Base-by-base conservation (phyloP, 768 basidiomycete genomes). In the Daedalea quercina region DNA sequence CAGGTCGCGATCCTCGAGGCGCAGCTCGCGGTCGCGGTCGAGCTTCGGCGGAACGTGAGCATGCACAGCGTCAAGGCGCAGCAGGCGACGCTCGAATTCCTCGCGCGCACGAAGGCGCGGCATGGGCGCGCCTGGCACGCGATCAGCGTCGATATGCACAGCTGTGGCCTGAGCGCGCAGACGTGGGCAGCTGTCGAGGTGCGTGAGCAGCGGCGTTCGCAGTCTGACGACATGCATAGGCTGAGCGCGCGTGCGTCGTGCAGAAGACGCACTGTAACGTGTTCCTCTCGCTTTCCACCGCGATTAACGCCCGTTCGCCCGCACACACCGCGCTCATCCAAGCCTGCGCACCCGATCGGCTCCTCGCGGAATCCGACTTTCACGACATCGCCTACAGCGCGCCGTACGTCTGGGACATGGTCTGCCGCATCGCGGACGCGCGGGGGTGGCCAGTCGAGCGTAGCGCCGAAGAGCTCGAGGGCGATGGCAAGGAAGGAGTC, bases 111-210 rank as follows among this genome's bases (percentile, higher is more conserved):
- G 76, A 69, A 76, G 47, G 67, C 73, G 56, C 79, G 76, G 62
- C 74, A 87, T 51, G 79, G 81, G 4, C 65, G 71, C 8, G 69
- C 66, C 22, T 94, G 87, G 78, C 68, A 71, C 46, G 65, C 63
- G 19, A 82, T 96, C 63, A 94, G 84, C 60, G 69, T 97, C 44
- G 93, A 95, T 65, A 67, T 99, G 59, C 95, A 99, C 66, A 90
- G 87, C 44, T 97, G 92, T 63, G 90, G 91, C 0, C 69, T 94
- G 58, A 91, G 87, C 55, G 73, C 82, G 7, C 80, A 94, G 63
- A 82, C 78, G 34, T 90, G 89, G 83, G 70, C 67, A 51, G 76
- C 77, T 45, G 76, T 95, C 42, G 85, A 94, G 80, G 92, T 84
- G 70, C 49, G 77, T 41, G 17, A 20, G 23, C 22, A n/a, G 42